These are phyloP conservation scores for Setaria viridis DNA, from an alignment of 202 grass and related monocot species.

Conservation along the genomic window DNA sequence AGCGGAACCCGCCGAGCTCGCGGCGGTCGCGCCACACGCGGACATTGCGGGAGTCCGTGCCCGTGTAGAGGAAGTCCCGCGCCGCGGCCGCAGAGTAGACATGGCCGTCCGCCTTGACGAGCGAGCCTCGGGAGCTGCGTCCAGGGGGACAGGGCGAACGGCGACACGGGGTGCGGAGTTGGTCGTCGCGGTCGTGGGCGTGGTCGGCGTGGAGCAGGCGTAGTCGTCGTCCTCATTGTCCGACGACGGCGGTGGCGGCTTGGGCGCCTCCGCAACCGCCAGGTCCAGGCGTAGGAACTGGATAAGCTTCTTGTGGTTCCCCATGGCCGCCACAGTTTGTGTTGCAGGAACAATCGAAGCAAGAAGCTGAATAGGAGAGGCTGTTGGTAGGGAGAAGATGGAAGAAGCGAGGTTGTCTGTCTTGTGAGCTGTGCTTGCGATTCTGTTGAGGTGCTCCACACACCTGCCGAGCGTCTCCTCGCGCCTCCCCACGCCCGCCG, in stretches of 20 bases:
- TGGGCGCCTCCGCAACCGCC: conserved; percentile 30
- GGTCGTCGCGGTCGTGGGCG: background rate
- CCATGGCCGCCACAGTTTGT: conserved; percentile 36
- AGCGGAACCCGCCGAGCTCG: conserved; percentile 62
- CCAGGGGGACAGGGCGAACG: conserved; percentile 65
- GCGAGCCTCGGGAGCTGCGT: conserved; percentile 56
- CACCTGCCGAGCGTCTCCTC: too few relatives aligned
- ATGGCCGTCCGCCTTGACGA: conserved; percentile 77
- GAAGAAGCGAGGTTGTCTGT: too few relatives aligned
- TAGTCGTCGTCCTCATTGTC: conserved; percentile 5
- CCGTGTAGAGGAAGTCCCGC: conserved; percentile 72
- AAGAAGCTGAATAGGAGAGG: background rate
- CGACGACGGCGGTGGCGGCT: background rate
- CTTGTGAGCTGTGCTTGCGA: background rate
- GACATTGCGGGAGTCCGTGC: conserved; percentile 78
- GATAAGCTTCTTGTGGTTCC: conserved; percentile 61
- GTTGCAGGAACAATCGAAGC: background rate
- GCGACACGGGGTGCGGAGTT: conserved; percentile 44
- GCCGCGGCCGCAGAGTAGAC: conserved; percentile 72
- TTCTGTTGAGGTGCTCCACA: too few relatives aligned
- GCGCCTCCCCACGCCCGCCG: too few relatives aligned
- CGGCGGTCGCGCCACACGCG: conserved; percentile 68
- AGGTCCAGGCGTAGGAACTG: conserved; percentile 56
- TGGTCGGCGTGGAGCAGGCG: background rate
- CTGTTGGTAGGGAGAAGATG: background rate